phyloP scores from a whole-genome alignment of 345 rosid species.

The Raphanus sativus region DNA sequence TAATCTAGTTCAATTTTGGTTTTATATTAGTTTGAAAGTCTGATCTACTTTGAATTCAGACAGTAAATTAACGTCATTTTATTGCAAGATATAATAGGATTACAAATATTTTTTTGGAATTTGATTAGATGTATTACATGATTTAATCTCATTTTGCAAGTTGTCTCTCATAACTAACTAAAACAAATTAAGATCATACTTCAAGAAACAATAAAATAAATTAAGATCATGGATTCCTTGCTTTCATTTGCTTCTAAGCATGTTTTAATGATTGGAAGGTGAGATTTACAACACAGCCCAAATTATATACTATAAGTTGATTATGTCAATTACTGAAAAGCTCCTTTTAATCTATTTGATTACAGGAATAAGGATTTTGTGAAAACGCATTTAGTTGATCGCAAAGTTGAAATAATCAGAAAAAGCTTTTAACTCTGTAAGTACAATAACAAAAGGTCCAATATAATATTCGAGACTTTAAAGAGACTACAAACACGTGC shows the following conservation, averaged over 20 bases:
- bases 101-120: background rate
- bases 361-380: background rate
- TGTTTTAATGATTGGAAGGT: constrained; percentile 67
- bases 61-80: background rate
- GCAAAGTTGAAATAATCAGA: background rate
- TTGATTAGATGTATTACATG: background rate
- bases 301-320: background rate
- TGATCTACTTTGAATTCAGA: background rate
- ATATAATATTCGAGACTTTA: background rate
- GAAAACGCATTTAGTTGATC: background rate
- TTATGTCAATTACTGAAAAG: background rate
- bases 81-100: background rate
- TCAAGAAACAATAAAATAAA: background rate
- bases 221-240: constrained; percentile 1
- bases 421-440: background rate
- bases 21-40: background rate
- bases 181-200: background rate
- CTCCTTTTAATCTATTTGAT: background rate
- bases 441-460: background rate
- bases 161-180: constrained; percentile 4
- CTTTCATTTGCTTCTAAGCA: constrained; percentile 85
- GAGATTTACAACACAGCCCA: constrained; percentile 16
- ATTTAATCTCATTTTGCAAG: background rate
- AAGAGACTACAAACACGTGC: constrained; percentile 24
- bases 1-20: background rate